Conservation (phyloP, 768 basidiomycete species). For the Mycena galopus region DNA sequence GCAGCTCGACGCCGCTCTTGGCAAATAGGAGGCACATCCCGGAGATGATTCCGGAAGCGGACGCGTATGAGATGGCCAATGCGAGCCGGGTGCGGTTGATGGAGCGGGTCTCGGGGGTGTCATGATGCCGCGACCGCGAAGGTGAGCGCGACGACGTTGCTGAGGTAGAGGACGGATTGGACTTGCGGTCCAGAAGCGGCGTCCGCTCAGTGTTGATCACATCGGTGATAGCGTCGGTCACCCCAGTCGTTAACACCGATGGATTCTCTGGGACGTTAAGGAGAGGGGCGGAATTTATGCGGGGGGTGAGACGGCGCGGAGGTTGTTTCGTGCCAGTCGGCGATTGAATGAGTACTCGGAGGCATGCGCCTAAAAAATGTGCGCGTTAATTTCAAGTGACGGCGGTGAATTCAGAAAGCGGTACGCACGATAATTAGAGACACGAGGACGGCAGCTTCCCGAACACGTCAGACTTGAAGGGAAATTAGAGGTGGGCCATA, state of each 20-base stretch:
- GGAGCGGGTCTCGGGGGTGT: conserved; percentile 42
- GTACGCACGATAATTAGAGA: conserved; percentile 74
- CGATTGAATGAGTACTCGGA: conserved; percentile 73
- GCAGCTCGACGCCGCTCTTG: conserved; percentile 92
- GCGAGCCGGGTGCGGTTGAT: conserved; percentile 66
- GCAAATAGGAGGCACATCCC: conserved; percentile 95
- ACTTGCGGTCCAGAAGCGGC: conserved; percentile 64
- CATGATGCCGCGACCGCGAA: conserved; percentile 22
- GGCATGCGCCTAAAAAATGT: conserved; percentile 72
- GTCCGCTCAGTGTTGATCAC: conserved; percentile 64
- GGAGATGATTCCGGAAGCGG: conserved; percentile 87
- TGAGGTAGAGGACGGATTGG: conserved; percentile 46
- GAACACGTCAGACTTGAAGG: neutral
- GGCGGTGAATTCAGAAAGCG: neutral
- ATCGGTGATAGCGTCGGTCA: conserved; percentile 49
- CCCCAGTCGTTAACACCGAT: conserved; percentile 53
- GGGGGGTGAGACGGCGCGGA: conserved; percentile 39
- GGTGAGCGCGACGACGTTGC: conserved; percentile 41
- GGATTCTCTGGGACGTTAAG: conserved; percentile 53
- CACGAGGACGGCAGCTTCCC: conserved; percentile 60
- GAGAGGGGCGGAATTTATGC: conserved; percentile 51
- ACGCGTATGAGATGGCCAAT: conserved; percentile 88
- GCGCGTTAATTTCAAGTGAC: neutral
- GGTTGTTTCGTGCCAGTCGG: conserved; percentile 43
- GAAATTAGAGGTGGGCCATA: neutral